Evolutionary conservation across 2,329 filamentous ascomycete genomes (phyloP).

Genomic region (Nectriaceae sp.): DNA sequence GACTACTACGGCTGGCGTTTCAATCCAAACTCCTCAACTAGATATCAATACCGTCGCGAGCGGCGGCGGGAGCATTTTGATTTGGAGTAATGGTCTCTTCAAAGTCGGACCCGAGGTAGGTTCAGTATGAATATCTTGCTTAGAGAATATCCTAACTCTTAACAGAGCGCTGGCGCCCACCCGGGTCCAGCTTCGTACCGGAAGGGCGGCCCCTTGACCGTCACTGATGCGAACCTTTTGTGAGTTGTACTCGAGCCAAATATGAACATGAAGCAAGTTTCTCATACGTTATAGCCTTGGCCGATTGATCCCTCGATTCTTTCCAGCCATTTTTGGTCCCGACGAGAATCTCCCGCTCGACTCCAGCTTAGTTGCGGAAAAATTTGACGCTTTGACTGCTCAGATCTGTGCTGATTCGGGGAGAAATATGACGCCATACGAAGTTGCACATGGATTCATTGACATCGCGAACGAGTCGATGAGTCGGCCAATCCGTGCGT

Average conservation of each 20-base stretch:
- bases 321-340: conserved; percentile 43
- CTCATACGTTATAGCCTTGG: too few relatives aligned
- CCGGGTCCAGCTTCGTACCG: conserved; percentile 72
- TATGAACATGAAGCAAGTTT: too few relatives aligned
- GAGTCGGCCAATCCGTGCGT: conserved; percentile 72
- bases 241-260: too few relatives aligned
- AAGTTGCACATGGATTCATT: conserved; percentile 66
- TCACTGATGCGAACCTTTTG: conserved; percentile 71
- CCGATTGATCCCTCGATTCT: conserved; percentile 58
- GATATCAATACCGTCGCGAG: conserved; percentile 71
- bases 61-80: conserved; percentile 54
- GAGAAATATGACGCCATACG: conserved; percentile 12
- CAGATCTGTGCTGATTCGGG: neutral
- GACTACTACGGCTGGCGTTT: conserved; percentile 69
- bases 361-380: conserved; percentile 4
- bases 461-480: conserved; percentile 76
- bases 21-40: conserved; percentile 69
- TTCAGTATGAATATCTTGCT: too few relatives aligned
- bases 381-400: neutral
- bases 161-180: conserved; percentile 68
- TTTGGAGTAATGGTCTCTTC: conserved; percentile 70
- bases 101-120: conserved; percentile 66
- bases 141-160: too few relatives aligned
- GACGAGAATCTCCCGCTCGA: conserved; percentile 36
- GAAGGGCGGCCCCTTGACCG: conserved; percentile 68